Percentiles rank a stretch among this genome's conserved stretches.
phyloP scores from a whole-genome alignment of 2,329 filamentous ascomycete genomes.

The Cucurbitaria berberidis region DNA sequence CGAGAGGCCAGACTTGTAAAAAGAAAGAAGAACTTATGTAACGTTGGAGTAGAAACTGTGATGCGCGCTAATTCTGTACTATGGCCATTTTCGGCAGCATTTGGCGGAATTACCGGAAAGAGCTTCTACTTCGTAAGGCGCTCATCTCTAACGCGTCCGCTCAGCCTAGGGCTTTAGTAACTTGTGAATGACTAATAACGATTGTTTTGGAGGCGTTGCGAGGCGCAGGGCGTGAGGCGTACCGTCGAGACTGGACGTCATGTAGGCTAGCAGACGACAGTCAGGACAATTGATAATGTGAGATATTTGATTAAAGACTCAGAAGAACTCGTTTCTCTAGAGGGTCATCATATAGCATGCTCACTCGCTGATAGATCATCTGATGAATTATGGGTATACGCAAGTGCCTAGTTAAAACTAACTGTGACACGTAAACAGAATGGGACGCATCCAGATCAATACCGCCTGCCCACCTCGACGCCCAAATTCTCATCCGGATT shows the following conservation, averaged over 20 bases:
- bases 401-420: conserved; percentile 10
- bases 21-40: neutral
- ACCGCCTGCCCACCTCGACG: conserved; percentile 45
- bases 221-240: no score
- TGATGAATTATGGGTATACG: conserved; percentile 13
- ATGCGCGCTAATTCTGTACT: conserved; percentile 24
- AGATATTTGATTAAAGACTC: neutral
- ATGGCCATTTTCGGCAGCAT: conserved; percentile 3
- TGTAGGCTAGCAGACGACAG: neutral
- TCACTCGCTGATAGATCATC: neutral
- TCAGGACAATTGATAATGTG: neutral
- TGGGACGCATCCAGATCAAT: conserved; percentile 18
- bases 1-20: neutral
- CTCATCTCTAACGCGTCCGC: neutral
- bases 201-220: no score
- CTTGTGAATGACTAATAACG: neutral
- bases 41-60: conserved; percentile 2
- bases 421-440: neutral
- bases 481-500: conserved; percentile 48
- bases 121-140: neutral
- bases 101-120: neutral
- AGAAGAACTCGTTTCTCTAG: neutral
- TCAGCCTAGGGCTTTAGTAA: neutral
- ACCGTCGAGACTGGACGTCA: neutral
- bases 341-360: neutral